Evolutionary conservation across 805 yeast genomes (phyloP), one percentile per base, ranked within the genome.

Genomic region (Candida maris): DNA sequence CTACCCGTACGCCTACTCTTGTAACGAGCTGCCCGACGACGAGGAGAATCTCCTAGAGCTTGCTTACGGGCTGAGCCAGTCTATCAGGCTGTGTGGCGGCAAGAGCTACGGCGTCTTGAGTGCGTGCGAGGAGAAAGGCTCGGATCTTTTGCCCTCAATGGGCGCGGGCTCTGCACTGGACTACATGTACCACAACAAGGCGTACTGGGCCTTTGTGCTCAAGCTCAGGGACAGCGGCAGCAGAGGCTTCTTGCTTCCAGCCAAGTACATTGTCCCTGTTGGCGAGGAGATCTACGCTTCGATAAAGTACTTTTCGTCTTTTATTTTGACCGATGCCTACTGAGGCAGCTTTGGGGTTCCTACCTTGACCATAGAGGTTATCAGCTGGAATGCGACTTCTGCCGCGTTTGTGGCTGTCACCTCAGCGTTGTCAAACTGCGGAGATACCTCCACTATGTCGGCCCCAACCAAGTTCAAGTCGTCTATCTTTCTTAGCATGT

Each of bases 101-200:
- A 76, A 79, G 44, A 62, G 62, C 37, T 87, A 86, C 55, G 67
- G 74, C 19, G 93, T 86, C 15, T 57, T 77, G 27, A 79, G 86
- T 6, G 93, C 95, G 1, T 86, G 95, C 56, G 67, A 79, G 39
- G 94, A 85, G 53, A 75, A 80, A 46, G 89, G 85, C 34, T 72
- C 81, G 2, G 93, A 85, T 56, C 56, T 84, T 40, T 54, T 76
- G 9, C 89, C 93, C 2, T 83, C 81, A 14, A 62, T 81, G 57
- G 93, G 93, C 2, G 71, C 88, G 4, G 95, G 95, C 3, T 74
- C 86, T 2, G 81, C 85, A 1, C 65, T 86, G 49, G 95, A 86
- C 52, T 86, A 71, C 55, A 82, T 85, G 91, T 86, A 85, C 53
- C 87, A 84, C 59, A 75, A 79, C 51, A 73, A 79, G 41, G 93